A percentile compares a stretch with the other conserved stretches of the same genome.
Evolutionary conservation across 345 rosid species (phyloP).

Genomic region (Brassica nigra): DNA sequence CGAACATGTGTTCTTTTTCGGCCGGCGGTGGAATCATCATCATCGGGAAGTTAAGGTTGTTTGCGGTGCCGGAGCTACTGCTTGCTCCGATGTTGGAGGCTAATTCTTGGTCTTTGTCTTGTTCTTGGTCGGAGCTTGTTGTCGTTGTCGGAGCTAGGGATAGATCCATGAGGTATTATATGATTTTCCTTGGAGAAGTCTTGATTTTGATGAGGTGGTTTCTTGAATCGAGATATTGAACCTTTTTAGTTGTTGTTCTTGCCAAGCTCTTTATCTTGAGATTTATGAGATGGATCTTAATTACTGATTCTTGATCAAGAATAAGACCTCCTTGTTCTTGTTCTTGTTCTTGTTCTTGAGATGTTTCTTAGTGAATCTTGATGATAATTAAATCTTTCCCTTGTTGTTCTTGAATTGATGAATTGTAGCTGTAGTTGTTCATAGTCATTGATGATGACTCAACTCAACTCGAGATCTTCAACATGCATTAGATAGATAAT

Average conservation of each 20-base stretch:
- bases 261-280: slow-evolving; percentile 2
- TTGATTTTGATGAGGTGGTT: slow-evolving; percentile 2
- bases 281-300: neutral
- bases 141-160: slow-evolving; percentile 47
- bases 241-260: neutral
- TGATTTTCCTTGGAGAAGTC: slow-evolving; percentile 4
- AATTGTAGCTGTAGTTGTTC: slow-evolving; percentile 22
- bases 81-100: slow-evolving; percentile 36
- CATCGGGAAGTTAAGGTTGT: slow-evolving; percentile 14
- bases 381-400: slow-evolving; percentile 19
- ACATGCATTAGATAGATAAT: slow-evolving; percentile 26
- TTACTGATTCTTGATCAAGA: slow-evolving; percentile 19
- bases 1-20: slow-evolving; percentile 76
- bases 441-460: slow-evolving; percentile 27
- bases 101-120: slow-evolving; percentile 41
- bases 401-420: slow-evolving; percentile 28
- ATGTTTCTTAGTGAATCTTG: slow-evolving; percentile 31
- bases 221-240: slow-evolving; percentile 14
- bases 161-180: slow-evolving; percentile 50
- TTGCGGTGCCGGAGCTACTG: slow-evolving; percentile 26
- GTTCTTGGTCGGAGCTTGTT: slow-evolving; percentile 44
- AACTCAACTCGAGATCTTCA: slow-evolving; percentile 43
- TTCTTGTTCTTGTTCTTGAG: neutral
- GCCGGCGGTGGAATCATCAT: slow-evolving; percentile 29
- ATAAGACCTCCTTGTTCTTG: neutral